Conservation (phyloP, 192 early-diverging fungal species). For the Backusella macrospora region DNA sequence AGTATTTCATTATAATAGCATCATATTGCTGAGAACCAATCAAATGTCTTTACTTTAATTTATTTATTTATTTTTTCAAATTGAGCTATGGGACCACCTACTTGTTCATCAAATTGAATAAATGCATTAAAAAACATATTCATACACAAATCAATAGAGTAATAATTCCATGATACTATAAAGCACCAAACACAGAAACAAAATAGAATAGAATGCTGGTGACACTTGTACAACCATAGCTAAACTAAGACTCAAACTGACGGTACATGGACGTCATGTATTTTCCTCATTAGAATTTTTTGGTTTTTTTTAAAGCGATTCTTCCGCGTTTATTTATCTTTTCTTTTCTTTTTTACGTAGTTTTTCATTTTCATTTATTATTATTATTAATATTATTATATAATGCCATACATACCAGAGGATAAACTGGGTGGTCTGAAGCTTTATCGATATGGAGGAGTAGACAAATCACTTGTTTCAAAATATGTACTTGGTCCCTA, state of each 20-base stretch:
- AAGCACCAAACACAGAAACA: not conserved
- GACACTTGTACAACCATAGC: not conserved
- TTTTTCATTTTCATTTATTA: slow-evolving; percentile 20
- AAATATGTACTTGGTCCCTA: slow-evolving; percentile 84
- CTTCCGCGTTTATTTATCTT: not conserved
- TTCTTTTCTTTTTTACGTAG: not conserved
- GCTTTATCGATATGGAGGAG: slow-evolving; percentile 77
- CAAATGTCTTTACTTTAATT: too few species aligned
- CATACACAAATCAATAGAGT: too few species aligned
- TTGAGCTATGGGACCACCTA: too few species aligned
- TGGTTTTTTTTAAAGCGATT: not conserved
- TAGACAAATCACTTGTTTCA: slow-evolving; percentile 83
- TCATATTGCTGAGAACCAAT: too few species aligned
- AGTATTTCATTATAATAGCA: too few species aligned
- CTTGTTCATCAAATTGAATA: too few species aligned
- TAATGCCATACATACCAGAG: slow-evolving; percentile 63
- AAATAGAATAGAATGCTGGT: not conserved
- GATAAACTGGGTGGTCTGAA: slow-evolving; percentile 69
- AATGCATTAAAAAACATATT: too few species aligned
- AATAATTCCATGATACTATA: too few species aligned
- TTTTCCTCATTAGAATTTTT: not conserved
- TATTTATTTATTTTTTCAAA: too few species aligned
- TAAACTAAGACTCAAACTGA: not conserved
- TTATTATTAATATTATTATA: slow-evolving; percentile 19
- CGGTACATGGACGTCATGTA: slow-evolving; percentile 7